A percentile compares a stretch with the other conserved stretches of the same genome.
Evolutionary conservation across 768 basidiomycete genomes (phyloP).

Genomic region (Polyporus arcularius): DNA sequence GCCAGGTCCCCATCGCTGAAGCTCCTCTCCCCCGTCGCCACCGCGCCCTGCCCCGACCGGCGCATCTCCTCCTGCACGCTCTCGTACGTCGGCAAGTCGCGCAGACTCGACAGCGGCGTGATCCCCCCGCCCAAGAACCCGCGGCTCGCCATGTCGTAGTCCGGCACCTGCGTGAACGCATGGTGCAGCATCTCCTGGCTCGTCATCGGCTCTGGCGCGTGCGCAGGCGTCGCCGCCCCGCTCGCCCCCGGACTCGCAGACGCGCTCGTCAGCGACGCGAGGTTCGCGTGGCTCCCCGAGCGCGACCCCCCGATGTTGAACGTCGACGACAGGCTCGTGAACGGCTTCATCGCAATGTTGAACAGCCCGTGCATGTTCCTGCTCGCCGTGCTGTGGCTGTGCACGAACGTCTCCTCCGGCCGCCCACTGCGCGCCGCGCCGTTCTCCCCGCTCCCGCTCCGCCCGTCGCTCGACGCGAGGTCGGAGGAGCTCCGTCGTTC

Average conservation of each 20-base stretch:
- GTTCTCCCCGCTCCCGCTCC: constrained; percentile 5
- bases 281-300: constrained; percentile 34
- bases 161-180: constrained; percentile 78
- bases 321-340: constrained; percentile 48
- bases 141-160: constrained; percentile 79
- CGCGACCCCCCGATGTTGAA: constrained; percentile 43
- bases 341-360: constrained; percentile 64
- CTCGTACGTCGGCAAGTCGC: constrained; percentile 85
- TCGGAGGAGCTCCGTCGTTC: constrained; percentile 38
- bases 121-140: constrained; percentile 90
- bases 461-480: constrained; percentile 3
- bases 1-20: constrained; percentile 26
- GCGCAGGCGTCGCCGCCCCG: constrained; percentile 14
- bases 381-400: constrained; percentile 49
- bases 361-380: constrained; percentile 55
- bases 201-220: constrained; percentile 24
- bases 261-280: constrained; percentile 17
- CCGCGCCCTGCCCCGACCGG: neutral
- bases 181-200: constrained; percentile 51
- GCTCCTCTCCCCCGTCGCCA: constrained; percentile 21
- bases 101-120: constrained; percentile 76
- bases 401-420: constrained; percentile 52
- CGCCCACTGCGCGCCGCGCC: constrained; percentile 18
- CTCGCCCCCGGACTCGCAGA: constrained; percentile 1
- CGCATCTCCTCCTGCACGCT: constrained; percentile 41